Percentiles rank a stretch among this genome's conserved stretches.
Conservation (phyloP, 352 stramenopile species). For the Phytophthora palmivora region DNA sequence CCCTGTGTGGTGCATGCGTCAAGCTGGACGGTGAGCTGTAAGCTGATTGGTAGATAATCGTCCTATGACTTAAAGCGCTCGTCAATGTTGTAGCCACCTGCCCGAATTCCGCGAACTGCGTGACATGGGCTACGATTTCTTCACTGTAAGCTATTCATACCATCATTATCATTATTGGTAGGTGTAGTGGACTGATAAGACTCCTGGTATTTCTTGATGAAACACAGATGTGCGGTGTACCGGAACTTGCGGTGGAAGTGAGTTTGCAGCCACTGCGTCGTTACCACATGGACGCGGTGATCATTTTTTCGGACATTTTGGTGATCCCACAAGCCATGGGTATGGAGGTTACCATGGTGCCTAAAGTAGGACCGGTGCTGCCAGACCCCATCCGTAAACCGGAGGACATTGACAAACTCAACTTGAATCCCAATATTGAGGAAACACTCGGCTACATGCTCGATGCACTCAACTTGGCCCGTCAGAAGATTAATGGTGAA, state of each 20-base stretch:
- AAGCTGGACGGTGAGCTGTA: conserved; percentile 91
- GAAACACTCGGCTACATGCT: conserved; percentile 96
- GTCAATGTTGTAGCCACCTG: conserved; percentile 64
- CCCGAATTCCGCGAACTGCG: conserved; percentile 89
- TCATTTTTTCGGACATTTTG: conserved; percentile 99
- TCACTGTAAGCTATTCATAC: conserved; percentile 74
- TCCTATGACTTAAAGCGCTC: neutral
- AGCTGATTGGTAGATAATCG: neutral
- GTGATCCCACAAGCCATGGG: conserved; percentile 98
- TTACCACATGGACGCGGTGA: conserved; percentile 96
- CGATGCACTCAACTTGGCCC: conserved; percentile 94
- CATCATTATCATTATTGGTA: conserved; percentile 8
- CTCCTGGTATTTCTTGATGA: neutral
- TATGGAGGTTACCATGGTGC: conserved; percentile 96
- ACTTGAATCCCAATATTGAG: conserved; percentile 92
- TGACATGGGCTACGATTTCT: conserved; percentile 89
- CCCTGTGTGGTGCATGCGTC: conserved; percentile 98
- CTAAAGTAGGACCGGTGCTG: conserved; percentile 92
- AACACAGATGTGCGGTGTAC: conserved; percentile 82
- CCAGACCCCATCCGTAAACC: conserved; percentile 79
- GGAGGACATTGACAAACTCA: conserved; percentile 90
- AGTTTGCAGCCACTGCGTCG: conserved; percentile 96
- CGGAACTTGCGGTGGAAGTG: conserved; percentile 94
- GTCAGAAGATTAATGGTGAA: conserved; percentile 88
- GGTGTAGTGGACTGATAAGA: neutral